Base-by-base conservation (phyloP, 176 grass and related monocot species). In the Cenchrus purpureus region DNA sequence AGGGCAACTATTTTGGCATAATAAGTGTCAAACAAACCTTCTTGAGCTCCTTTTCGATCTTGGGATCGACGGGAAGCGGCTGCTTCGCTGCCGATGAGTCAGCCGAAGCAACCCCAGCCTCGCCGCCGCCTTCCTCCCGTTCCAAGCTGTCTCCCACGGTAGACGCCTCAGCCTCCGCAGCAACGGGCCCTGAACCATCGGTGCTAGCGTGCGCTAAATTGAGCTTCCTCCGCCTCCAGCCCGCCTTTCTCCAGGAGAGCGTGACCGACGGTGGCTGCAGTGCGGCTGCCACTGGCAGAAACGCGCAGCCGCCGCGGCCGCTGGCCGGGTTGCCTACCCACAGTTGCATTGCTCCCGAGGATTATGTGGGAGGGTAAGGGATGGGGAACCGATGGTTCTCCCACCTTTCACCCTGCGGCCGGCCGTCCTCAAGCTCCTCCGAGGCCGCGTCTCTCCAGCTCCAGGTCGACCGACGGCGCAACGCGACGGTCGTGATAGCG, bases 1-100 rank as follows among this genome's bases (percentile, higher is more conserved):
- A 15, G 31, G 5, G 5, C 12, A 60, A 10, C 15, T 62, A 13
- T 8, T 45, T 40, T 4, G 37, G 37, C 37, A 40, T 40, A 40
- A 1, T 48, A 34, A 67, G 16, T 60, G 48, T 12, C 9, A 80
- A 56, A 80, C 20, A 7, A 9, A 95, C 93, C 96, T 98, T 98
- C 82, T 94, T 98, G 80, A 98, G 85, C 60, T 98, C 89, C 88
- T 95, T 95, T 60, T 95, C 91, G 72, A 93, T 91, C 76, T 34
- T 87, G 46, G 96, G 93, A 74, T 90, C 42, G 37, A 83, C 81
- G 65, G 66, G 71, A 5, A 54, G 48, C 73, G 69, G 29, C 29
- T 59, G 65, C 74, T 68, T 87, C 75, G 49, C 82, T 63, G 61
- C 7, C 4, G 74, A 22, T 8, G 67, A 72, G 25, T 37, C 65